Evolutionary conservation across 768 basidiomycete species (phyloP).

Genomic region (Gymnopilus dilepis): DNA sequence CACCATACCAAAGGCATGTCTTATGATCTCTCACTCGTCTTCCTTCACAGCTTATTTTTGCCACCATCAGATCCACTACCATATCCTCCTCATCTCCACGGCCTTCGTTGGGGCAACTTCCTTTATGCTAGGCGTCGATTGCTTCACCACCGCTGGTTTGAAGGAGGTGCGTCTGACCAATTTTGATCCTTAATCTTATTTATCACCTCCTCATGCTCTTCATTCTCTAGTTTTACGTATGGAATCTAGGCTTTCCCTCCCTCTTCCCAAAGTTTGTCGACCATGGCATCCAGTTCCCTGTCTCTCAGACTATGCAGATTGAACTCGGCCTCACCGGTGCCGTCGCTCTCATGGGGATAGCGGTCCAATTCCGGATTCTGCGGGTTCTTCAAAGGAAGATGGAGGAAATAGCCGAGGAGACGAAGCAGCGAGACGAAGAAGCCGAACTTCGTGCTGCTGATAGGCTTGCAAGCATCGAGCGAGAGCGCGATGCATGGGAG

Average conservation of each 20-base stretch:
- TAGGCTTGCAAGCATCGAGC: slow-evolving; percentile 63
- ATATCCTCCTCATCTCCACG: slow-evolving; percentile 84
- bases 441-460: slow-evolving; percentile 78
- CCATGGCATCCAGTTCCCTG: slow-evolving; percentile 76
- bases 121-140: slow-evolving; percentile 92
- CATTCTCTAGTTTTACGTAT: slow-evolving; percentile 81
- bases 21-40: slow-evolving; percentile 21
- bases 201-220: slow-evolving; percentile 16
- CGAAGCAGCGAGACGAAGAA: slow-evolving; percentile 72
- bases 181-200: slow-evolving; percentile 12
- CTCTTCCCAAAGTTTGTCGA: slow-evolving; percentile 80
- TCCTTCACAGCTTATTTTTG: slow-evolving; percentile 23
- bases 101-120: slow-evolving; percentile 90
- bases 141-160: slow-evolving; percentile 87
- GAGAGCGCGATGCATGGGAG: slow-evolving; percentile 88
- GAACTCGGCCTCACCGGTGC: slow-evolving; percentile 90
- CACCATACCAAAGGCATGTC: slow-evolving; percentile 72
- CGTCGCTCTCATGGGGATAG: slow-evolving; percentile 82
- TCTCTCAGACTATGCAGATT: slow-evolving; percentile 91
- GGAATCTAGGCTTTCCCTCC: slow-evolving; percentile 86
- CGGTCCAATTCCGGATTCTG: slow-evolving; percentile 89
- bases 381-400: slow-evolving; percentile 80
- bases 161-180: slow-evolving; percentile 72
- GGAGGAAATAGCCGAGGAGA: slow-evolving; percentile 78
- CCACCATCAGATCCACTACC: slow-evolving; percentile 70